Percentiles rank a stretch among this genome's conserved stretches.
These are phyloP conservation scores for Pseudomonodictys pantanalensis DNA, from an alignment of 495 filamentous ascomycete genomes.

Conservation along the genomic window DNA sequence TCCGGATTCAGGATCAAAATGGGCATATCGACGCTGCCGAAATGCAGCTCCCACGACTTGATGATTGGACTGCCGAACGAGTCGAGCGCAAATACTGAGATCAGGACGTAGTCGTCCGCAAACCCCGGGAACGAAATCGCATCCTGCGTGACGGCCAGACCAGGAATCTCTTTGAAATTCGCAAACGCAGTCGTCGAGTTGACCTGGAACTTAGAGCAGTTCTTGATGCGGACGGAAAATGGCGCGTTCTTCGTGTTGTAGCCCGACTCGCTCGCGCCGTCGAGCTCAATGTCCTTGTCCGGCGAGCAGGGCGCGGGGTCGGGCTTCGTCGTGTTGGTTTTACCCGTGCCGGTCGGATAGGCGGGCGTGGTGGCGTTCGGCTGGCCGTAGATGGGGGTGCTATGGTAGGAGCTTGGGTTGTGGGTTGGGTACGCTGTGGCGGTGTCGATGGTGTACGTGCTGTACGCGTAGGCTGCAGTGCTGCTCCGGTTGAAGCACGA, in stretches of 20 bases:
- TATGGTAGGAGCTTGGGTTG: neutral
- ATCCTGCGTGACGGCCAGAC: neutral
- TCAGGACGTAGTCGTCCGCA: neutral
- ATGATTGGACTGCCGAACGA: neutral
- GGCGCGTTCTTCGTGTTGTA: neutral
- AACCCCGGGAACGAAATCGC: neutral
- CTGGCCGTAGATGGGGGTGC: neutral
- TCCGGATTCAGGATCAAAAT: neutral
- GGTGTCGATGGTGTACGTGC: neutral
- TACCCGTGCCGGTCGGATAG: neutral
- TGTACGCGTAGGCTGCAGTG: neutral
- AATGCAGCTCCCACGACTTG: neutral
- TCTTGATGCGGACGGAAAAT: neutral
- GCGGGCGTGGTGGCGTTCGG: neutral
- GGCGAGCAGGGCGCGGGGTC: neutral
- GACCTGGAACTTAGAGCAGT: neutral
- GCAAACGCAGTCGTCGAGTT: neutral
- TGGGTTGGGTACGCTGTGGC: neutral
- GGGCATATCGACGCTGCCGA: neutral
- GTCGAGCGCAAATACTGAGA: neutral
- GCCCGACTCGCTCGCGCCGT: neutral
- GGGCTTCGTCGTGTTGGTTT: neutral
- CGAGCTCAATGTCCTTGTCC: neutral
- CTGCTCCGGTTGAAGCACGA: neutral
- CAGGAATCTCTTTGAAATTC: neutral